Evolutionary conservation across 2,329 filamentous ascomycete genomes (phyloP).

Genomic region (Balansia obtecta): DNA sequence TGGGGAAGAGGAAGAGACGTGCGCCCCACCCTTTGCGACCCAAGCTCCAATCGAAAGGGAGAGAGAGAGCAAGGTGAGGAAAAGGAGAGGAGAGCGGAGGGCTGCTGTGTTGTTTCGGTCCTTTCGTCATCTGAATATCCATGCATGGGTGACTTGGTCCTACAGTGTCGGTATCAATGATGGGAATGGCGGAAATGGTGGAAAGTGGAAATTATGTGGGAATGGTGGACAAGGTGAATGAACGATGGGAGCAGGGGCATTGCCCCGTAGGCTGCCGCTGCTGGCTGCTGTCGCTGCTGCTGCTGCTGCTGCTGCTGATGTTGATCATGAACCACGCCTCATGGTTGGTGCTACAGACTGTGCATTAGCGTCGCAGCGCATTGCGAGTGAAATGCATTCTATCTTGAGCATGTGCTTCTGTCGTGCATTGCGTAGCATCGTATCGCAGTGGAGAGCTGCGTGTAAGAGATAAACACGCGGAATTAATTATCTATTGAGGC

Average conservation of each 20-base stretch:
- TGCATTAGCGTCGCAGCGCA: too few species aligned
- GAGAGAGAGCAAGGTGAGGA: too few species aligned
- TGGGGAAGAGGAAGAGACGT: too few species aligned
- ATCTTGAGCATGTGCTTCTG: background rate
- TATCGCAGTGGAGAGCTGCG: background rate
- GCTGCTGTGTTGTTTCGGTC: background rate
- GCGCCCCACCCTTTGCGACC: too few species aligned
- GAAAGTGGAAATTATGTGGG: too few species aligned
- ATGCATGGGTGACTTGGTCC: background rate
- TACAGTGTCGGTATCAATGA: background rate
- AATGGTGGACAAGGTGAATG: background rate
- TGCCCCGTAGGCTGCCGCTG: too few species aligned
- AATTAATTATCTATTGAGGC: background rate
- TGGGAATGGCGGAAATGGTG: background rate
- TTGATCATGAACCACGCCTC: background rate
- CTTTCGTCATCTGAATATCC: background rate
- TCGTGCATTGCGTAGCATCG: background rate
- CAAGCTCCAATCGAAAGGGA: too few species aligned
- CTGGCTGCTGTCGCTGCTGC: too few species aligned
- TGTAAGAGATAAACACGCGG: background rate
- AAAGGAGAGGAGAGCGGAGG: too few species aligned
- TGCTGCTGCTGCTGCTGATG: too few species aligned
- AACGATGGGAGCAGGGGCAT: background rate
- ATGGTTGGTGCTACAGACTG: background rate
- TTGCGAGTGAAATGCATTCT: too few species aligned